Evolutionary conservation across 2,329 filamentous ascomycete species (phyloP).

Genomic region (Clarireedia paspali): DNA sequence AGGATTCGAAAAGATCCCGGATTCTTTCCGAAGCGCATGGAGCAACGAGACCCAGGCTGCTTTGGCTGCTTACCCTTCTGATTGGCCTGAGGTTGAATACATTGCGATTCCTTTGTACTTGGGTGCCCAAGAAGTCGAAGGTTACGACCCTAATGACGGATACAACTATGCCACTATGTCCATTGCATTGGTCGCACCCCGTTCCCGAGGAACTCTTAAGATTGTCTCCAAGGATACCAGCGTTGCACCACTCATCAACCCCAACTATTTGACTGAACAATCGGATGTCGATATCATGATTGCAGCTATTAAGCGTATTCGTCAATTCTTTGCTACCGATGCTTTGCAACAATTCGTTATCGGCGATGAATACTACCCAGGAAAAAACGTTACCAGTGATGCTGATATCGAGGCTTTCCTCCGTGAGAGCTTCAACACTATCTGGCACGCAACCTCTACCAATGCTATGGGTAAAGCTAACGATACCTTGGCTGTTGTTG

Average conservation of each 20-base stretch:
- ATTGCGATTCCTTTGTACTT: constrained; percentile 8
- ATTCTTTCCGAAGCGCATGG: background rate
- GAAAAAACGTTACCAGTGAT: constrained; percentile 14
- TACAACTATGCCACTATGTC: constrained; percentile 9
- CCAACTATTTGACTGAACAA: constrained; percentile 37
- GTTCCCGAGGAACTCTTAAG: constrained; percentile 38
- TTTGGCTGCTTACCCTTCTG: constrained; percentile 9
- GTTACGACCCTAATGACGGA: constrained; percentile 5
- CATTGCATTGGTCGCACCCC: constrained; percentile 32
- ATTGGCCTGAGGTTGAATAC: constrained; percentile 21
- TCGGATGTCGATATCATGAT: constrained; percentile 39
- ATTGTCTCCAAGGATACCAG: constrained; percentile 31
- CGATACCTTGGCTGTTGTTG: constrained; percentile 30
- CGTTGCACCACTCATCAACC: constrained; percentile 34
- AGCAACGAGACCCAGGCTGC: background rate
- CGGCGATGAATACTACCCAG: constrained; percentile 17
- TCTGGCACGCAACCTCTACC: constrained; percentile 49
- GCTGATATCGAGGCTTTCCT: constrained; percentile 16
- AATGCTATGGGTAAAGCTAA: constrained; percentile 45
- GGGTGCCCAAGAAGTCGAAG: background rate
- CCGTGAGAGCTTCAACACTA: constrained; percentile 24
- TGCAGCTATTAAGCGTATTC: constrained; percentile 35
- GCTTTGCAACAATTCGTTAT: constrained; percentile 14
- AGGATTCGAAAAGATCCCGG: constrained; percentile 16
- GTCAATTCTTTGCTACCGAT: constrained; percentile 24